A percentile compares a stretch with the other conserved stretches of the same genome.
Conservation (phyloP, 768 basidiomycete genomes). For the Rossbeevera mucosa region DNA sequence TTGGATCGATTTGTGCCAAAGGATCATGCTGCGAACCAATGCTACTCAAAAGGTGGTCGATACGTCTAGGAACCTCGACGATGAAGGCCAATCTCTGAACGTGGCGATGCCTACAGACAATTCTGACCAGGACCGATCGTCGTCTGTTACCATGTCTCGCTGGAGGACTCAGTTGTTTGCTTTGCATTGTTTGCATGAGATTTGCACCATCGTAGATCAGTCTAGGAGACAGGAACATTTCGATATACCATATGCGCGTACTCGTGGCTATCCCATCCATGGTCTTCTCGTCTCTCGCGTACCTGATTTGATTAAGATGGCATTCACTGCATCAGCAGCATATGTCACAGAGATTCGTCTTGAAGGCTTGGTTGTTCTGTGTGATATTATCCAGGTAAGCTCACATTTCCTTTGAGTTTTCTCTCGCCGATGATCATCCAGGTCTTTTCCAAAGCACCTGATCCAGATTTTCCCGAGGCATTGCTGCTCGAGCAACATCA, state of each 20-base stretch:
- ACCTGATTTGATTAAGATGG: constrained; percentile 94
- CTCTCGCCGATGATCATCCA: constrained; percentile 29
- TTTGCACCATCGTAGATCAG: constrained; percentile 68
- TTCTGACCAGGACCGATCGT: constrained; percentile 30
- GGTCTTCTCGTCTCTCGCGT: constrained; percentile 80
- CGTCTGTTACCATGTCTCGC: constrained; percentile 58
- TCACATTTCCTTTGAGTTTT: not conserved
- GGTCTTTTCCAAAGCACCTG: constrained; percentile 83
- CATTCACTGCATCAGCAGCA: constrained; percentile 94
- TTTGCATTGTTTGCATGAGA: constrained; percentile 84
- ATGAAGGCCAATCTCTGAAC: constrained; percentile 91
- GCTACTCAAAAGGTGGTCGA: constrained; percentile 73
- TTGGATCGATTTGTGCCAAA: constrained; percentile 96
- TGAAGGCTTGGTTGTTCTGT: constrained; percentile 82
- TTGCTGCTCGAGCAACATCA: constrained; percentile 94
- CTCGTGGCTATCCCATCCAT: constrained; percentile 49
- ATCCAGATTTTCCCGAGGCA: constrained; percentile 89
- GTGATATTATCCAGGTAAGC: constrained; percentile 86
- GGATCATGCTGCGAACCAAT: constrained; percentile 93
- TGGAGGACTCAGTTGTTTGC: constrained; percentile 98
- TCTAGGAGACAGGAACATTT: constrained; percentile 82
- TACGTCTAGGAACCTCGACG: constrained; percentile 63
- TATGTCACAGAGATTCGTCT: constrained; percentile 94
- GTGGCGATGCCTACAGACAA: constrained; percentile 39
- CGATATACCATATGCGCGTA: constrained; percentile 66